Base-by-base conservation (phyloP, 1,284 basidiomycete species). In the Ceratobasidium sp. region DNA sequence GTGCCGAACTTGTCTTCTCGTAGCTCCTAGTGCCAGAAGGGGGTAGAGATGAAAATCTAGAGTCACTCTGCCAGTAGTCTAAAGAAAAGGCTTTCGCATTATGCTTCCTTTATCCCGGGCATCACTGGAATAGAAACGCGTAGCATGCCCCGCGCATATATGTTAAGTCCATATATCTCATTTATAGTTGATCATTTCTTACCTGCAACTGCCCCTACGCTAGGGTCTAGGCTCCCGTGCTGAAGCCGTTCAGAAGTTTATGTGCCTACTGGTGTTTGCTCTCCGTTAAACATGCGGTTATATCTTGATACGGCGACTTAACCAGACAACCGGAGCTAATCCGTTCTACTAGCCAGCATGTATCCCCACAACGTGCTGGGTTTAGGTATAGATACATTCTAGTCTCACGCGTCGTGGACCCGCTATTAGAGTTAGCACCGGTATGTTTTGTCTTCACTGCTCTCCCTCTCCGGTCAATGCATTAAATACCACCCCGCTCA, bases 261-360 rank as follows among this genome's bases (percentile, higher is more conserved):
- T n/a, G n/a, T n/a, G n/a, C n/a, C n/a, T n/a, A n/a, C n/a, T n/a
- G n/a, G n/a, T n/a, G n/a, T n/a, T n/a, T n/a, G n/a, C 10, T 32
- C 4, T 5, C 36, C 21, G 14, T 41, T 9, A 12, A 39, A 12
- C 28, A n/a, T 60, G 39, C 36, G 58, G 28, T 26, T 16, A 2
- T 26, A 45, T n/a, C 58, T 60, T 41, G 45, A 41, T 45, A 45
- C 58, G 39, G 58, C 39, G 23, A 55, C 39, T 60, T 45, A 39
- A 34, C n/a, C 57, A 36, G 57, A 18, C 14, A 34, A 58, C 14
- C 32, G 36, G 23, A 28, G 12, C 4, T 41, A 23, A 16, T 23
- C 58, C 41, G 39, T n/a, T 3, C 23, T 32, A 21, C 32, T 55
- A 9, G 28, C 14, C 6, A 14, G 30, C 14, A 10, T 32, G 26